Base-by-base conservation (phyloP, 2,329 filamentous ascomycete species). In the Aureobasidium sp. region DNA sequence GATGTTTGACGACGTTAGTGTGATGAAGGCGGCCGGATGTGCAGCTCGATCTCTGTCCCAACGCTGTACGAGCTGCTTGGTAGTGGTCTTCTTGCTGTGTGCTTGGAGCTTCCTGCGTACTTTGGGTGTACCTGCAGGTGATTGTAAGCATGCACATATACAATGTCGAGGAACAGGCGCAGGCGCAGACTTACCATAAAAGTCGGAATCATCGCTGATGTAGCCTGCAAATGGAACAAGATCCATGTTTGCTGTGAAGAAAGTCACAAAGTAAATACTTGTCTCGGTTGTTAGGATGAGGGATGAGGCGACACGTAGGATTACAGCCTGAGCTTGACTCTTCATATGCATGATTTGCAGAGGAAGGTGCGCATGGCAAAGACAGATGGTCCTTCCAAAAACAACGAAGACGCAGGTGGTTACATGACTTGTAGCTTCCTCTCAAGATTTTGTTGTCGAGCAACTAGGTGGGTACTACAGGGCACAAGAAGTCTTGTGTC, bases 201-300 rank as follows among this genome's bases (percentile, higher is more conserved):
- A 78, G 66, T 72, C 75, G 30, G 76, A 77, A 25, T 79, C 77
- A 62, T 78, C 76, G 6, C 69, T 73, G 37, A 76, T 69, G 66
- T 70, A 74, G 34, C 70, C 74, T 21, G 30, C 36, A 13, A 49
- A 59, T 4, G 55, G 55, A 6, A 59, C 36, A 3, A 48, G 44
- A 10, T 49, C 34, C 16, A 41, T 42, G 25, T 58, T 10, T 30
- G 32, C 44, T 34, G 48, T 49, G 34, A 25, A 25, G 25, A 42
- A 30, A 32, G 36, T 30, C 36, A 54, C 34, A 27, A 37, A 37
- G 48, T 34, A 29, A 32, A 34, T 11, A 39, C 21, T 39, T 51
- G 16, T 39, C n/a, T 11, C 14, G 13, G n/a, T 27, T 37, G 32
- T 27, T 16, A 6, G 8, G 25, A 25, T 27, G 21, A 2, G 27